phyloP scores from a whole-genome alignment of 2,329 filamentous ascomycete species.

The Colletotrichum sidae region DNA sequence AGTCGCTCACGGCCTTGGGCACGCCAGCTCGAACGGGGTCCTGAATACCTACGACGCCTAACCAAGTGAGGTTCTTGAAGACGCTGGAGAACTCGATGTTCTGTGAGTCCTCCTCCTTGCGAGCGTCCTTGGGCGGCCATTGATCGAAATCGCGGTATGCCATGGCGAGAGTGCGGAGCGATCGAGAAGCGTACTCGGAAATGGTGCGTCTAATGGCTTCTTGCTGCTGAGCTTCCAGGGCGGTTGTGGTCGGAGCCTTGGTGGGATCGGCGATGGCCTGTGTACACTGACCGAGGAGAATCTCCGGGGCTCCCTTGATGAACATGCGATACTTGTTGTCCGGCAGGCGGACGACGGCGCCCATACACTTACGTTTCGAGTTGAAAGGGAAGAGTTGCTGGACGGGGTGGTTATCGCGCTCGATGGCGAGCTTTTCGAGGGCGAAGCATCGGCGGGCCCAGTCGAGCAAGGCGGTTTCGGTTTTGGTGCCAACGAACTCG shows the following conservation, averaged over 20 bases:
- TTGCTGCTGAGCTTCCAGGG: constrained; percentile 45
- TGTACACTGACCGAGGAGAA: constrained; percentile 58
- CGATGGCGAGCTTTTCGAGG: constrained; percentile 57
- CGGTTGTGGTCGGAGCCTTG: constrained; percentile 44
- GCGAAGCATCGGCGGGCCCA: constrained; percentile 43
- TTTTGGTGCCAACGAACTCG: constrained; percentile 65
- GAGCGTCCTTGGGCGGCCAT: constrained; percentile 74
- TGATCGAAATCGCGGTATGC: constrained; percentile 74
- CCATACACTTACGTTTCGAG: constrained; percentile 63
- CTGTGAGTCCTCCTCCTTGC: constrained; percentile 71
- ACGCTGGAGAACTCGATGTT: constrained; percentile 58
- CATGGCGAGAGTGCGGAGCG: constrained; percentile 74
- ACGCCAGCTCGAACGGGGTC: constrained; percentile 38
- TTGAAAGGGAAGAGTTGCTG: constrained; percentile 63
- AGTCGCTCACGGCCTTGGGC: constrained; percentile 37
- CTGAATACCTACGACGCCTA: constrained; percentile 49
- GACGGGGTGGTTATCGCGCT: constrained; percentile 58
- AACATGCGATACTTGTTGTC: constrained; percentile 55
- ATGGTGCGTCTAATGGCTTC: constrained; percentile 48
- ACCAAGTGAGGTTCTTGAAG: constrained; percentile 49
- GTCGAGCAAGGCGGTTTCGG: constrained; percentile 64
- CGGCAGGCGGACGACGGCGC: constrained; percentile 50
- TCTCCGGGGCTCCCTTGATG: constrained; percentile 67
- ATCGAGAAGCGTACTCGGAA: constrained; percentile 70
- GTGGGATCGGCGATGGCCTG: constrained; percentile 59